Percentiles rank a stretch among this genome's conserved stretches.
Conservation (phyloP, 108 stramenopile genomes). For the Schizochytrium sp. region DNA sequence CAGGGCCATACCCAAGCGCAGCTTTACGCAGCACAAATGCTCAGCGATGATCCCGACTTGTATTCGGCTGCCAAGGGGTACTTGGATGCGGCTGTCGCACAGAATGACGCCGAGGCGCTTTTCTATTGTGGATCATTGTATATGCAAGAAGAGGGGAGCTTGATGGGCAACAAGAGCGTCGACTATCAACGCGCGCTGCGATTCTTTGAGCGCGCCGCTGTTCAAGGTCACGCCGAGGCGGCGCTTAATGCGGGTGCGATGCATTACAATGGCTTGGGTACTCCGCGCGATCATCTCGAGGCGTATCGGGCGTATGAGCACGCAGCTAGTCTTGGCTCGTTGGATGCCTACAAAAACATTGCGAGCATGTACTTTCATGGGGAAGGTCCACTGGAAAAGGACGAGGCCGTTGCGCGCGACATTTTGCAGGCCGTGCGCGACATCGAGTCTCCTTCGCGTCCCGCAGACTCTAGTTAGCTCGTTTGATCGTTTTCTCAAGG, state of each 20-base stretch:
- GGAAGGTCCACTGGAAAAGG: background rate
- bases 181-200: background rate
- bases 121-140: background rate
- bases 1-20: background rate
- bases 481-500: too few relatives aligned
- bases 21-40: background rate
- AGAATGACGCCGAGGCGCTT: background rate
- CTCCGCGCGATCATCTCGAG: background rate
- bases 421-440: background rate
- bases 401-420: background rate
- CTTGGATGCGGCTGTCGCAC: background rate
- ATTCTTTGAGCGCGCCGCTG: background rate
- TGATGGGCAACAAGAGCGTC: background rate
- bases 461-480: too few relatives aligned
- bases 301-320: slow-evolving; percentile 10
- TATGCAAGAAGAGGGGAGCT: slow-evolving; percentile 2
- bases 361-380: background rate
- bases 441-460: background rate
- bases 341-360: background rate
- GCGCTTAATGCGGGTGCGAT: background rate
- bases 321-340: background rate
- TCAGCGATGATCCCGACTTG: background rate
- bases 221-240: background rate
- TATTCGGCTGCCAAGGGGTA: background rate
- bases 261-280: slow-evolving; percentile 2